Evolutionary conservation across 2,329 filamentous ascomycete species (phyloP).

Genomic region (Plenodomus biglobosus): DNA sequence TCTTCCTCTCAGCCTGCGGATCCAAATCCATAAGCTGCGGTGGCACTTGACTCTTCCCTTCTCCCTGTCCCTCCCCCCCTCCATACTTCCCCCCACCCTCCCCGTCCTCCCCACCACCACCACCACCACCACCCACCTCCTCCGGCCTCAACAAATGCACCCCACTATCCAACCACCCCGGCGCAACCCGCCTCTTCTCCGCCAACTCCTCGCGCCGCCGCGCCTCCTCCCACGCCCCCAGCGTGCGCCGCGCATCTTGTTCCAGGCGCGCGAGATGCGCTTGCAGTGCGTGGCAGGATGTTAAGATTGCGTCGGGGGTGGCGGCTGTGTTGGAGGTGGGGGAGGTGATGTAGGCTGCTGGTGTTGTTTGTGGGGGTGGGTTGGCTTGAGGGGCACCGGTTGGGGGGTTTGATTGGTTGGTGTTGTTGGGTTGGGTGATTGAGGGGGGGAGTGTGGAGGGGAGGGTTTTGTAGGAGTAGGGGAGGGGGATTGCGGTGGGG

Average conservation of each 20-base stretch:
- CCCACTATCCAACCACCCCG: slow-evolving; percentile 77
- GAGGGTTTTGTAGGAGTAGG: slow-evolving; percentile 91
- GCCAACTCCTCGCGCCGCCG: slow-evolving; percentile 68
- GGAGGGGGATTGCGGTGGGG: slow-evolving; percentile 84
- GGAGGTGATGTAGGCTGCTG: too few species aligned
- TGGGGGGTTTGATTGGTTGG: slow-evolving; percentile 32
- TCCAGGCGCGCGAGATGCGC: slow-evolving; percentile 71
- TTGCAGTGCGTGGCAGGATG: slow-evolving; percentile 76
- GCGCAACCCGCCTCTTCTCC: slow-evolving; percentile 77
- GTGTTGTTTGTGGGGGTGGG: too few species aligned
- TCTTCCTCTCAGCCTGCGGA: slow-evolving; percentile 32
- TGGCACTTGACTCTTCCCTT: slow-evolving; percentile 22
- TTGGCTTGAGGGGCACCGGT: slow-evolving; percentile 73
- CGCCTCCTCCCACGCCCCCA: slow-evolving; percentile 69
- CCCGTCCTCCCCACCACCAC: slow-evolving; percentile 53
- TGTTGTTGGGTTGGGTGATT: slow-evolving; percentile 49
- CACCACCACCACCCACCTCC: too few species aligned
- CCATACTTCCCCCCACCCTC: slow-evolving; percentile 51
- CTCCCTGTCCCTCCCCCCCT: slow-evolving; percentile 59
- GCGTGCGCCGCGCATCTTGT: slow-evolving; percentile 65
- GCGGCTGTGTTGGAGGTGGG: slow-evolving; percentile 80
- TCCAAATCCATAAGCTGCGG: slow-evolving; percentile 24
- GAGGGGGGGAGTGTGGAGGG: slow-evolving; percentile 82
- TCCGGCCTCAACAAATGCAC: slow-evolving; percentile 67
- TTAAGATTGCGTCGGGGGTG: slow-evolving; percentile 79